Conservation (phyloP, 1,284 basidiomycete genomes). For the Athelia sp. region DNA sequence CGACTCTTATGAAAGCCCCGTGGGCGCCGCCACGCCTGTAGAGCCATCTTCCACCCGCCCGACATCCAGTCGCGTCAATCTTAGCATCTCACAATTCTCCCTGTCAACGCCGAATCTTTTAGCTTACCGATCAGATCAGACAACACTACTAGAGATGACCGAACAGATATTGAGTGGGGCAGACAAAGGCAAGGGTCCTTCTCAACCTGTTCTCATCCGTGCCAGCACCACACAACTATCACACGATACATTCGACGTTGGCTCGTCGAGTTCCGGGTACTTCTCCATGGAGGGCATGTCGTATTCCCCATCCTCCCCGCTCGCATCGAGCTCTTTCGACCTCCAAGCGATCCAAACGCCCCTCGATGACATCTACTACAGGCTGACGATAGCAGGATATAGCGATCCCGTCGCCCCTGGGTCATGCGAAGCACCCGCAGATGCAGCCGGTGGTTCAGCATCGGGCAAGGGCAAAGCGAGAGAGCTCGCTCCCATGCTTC, state of each 20-base stretch:
- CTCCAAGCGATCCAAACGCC: constrained; percentile 7
- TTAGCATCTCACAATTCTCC: constrained; percentile 1
- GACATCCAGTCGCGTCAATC: background rate
- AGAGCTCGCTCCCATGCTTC: constrained; percentile 55
- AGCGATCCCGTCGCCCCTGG: constrained; percentile 14
- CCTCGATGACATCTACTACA: constrained; percentile 1
- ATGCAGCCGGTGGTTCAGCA: constrained; percentile 16
- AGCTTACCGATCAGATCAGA: background rate
- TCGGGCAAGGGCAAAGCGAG: constrained; percentile 43
- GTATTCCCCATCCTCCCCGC: background rate
- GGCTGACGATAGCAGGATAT: constrained; percentile 1
- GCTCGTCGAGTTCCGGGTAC: constrained; percentile 11
- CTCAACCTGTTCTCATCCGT: constrained; percentile 42
- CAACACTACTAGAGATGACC: background rate
- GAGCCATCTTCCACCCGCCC: background rate
- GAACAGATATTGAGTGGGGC: constrained; percentile 16
- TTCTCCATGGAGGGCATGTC: background rate
- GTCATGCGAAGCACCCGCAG: constrained; percentile 10
- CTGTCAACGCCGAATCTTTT: constrained; percentile 3
- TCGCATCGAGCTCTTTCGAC: constrained; percentile 22
- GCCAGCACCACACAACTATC: constrained; percentile 18
- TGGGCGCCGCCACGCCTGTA: background rate
- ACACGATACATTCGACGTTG: constrained; percentile 35
- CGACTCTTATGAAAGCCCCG: constrained; percentile 37
- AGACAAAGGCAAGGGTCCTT: constrained; percentile 46